Percentiles rank a stretch among this genome's conserved stretches.
Conservation (phyloP, 805 yeast genomes). For the Peterozyma toletana region DNA sequence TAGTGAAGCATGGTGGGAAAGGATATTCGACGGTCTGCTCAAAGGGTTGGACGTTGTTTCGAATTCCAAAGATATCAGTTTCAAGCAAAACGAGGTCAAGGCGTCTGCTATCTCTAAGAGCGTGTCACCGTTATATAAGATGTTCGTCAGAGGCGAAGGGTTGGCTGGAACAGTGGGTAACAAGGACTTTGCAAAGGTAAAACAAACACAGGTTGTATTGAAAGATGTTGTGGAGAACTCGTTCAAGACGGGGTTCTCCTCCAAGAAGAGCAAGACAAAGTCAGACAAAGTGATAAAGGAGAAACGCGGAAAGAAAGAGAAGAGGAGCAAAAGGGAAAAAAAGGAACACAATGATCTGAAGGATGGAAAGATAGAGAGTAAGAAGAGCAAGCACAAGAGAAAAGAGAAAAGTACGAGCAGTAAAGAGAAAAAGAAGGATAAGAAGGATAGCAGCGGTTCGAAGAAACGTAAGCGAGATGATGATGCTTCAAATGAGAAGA, state of each 20-base stretch:
- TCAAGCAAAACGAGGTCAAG: slow-evolving; percentile 44
- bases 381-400: slow-evolving; percentile 13
- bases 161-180: slow-evolving; percentile 66
- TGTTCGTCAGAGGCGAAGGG: slow-evolving; percentile 87
- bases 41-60: slow-evolving; percentile 58
- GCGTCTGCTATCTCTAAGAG: slow-evolving; percentile 40
- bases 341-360: slow-evolving; percentile 16
- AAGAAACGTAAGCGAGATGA: too few relatives aligned
- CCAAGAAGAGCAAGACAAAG: background rate
- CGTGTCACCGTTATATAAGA: slow-evolving; percentile 68
- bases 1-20: slow-evolving; percentile 95
- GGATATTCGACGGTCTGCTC: slow-evolving; percentile 87
- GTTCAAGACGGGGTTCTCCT: slow-evolving; percentile 7
- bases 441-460: background rate
- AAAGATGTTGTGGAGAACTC: slow-evolving; percentile 7
- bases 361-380: slow-evolving; percentile 15
- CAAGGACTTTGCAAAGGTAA: slow-evolving; percentile 15
- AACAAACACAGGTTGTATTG: slow-evolving; percentile 9
- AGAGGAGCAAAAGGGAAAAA: slow-evolving; percentile 16
- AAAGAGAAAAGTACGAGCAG: slow-evolving; percentile 11
- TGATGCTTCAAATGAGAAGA: too few relatives aligned
- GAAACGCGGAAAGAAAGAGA: slow-evolving; percentile 14
- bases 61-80: slow-evolving; percentile 28
- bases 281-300: slow-evolving; percentile 14
- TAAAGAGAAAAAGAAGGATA: slow-evolving; percentile 4